phyloP scores from a whole-genome alignment of 805 yeast species.

The Blastobotrys attinorum region DNA sequence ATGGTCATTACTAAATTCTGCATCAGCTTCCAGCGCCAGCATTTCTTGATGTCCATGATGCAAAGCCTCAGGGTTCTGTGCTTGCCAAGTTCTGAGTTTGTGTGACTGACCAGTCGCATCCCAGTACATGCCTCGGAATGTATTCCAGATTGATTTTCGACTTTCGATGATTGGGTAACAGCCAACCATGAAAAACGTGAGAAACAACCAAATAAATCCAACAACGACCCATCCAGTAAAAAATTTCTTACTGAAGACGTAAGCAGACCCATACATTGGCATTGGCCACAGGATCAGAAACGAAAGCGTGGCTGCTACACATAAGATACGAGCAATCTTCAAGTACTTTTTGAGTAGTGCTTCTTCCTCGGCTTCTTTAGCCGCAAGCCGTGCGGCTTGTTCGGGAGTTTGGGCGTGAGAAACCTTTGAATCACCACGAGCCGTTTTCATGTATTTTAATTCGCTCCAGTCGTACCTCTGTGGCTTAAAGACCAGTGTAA shows the following conservation, averaged over 20 bases:
- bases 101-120: constrained; percentile 68
- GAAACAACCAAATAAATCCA: constrained; percentile 71
- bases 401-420: too few species aligned
- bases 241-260: constrained; percentile 65
- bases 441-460: constrained; percentile 44
- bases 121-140: constrained; percentile 78
- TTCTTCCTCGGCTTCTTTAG: constrained; percentile 45
- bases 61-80: constrained; percentile 53
- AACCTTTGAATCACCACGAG: constrained; percentile 19
- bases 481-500: constrained; percentile 56
- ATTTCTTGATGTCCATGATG: too few species aligned
- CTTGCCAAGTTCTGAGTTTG: constrained; percentile 72
- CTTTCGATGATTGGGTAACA: constrained; percentile 72
- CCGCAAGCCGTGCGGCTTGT: too few species aligned
- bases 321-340: constrained; percentile 51
- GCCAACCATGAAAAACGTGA: constrained; percentile 43
- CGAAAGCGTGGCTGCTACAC: constrained; percentile 53
- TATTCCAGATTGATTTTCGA: constrained; percentile 52
- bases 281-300: constrained; percentile 80
- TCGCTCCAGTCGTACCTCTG: constrained; percentile 68
- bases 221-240: constrained; percentile 89
- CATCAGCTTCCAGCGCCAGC: background rate
- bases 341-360: constrained; percentile 47
- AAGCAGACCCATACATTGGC: constrained; percentile 84
- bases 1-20: background rate